A percentile compares a stretch with the other conserved stretches of the same genome.
These are phyloP conservation scores for Persicaria tinctoria DNA, from an alignment of 148 eudicot species.

Conservation along the genomic window DNA sequence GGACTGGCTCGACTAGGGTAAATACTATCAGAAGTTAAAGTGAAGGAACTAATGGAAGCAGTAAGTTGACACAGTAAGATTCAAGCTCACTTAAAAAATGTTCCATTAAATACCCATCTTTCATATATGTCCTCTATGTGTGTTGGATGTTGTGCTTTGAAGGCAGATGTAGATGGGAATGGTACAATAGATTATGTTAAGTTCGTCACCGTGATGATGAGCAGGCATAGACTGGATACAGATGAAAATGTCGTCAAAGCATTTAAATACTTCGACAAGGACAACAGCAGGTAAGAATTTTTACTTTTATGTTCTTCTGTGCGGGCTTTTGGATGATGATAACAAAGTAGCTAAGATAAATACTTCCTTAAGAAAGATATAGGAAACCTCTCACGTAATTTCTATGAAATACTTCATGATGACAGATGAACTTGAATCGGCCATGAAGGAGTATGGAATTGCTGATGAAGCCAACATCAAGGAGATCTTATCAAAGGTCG, in stretches of 20 bases:
- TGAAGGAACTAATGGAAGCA: conserved; percentile 92
- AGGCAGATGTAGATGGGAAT: conserved; percentile 91
- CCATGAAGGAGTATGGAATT: conserved; percentile 60
- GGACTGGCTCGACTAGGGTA: conserved; percentile 89
- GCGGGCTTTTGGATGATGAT: neutral
- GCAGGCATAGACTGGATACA: conserved; percentile 68
- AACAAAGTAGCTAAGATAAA: neutral
- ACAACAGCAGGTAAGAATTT: conserved; percentile 62
- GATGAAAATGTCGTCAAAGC: conserved; percentile 81
- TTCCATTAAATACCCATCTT: neutral
- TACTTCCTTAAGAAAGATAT: no score
- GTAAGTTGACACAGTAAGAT: conserved; percentile 34
- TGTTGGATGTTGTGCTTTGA: conserved; percentile 9
- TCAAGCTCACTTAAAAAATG: neutral
- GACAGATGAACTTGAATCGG: conserved; percentile 53
- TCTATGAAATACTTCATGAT: conserved; percentile 30
- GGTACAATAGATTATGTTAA: conserved; percentile 84
- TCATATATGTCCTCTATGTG: neutral
- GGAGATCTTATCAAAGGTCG: conserved; percentile 59
- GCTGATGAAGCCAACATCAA: conserved; percentile 56
- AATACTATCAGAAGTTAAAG: conserved; percentile 72
- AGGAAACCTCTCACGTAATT: neutral
- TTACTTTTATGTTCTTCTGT: neutral
- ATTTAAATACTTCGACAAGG: conserved; percentile 78
- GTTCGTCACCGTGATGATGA: conserved; percentile 87